Evolutionary conservation across 202 grass and related monocot genomes (phyloP), one percentile per base, ranked within the genome.

Genomic region (Elaeis oleifera): DNA sequence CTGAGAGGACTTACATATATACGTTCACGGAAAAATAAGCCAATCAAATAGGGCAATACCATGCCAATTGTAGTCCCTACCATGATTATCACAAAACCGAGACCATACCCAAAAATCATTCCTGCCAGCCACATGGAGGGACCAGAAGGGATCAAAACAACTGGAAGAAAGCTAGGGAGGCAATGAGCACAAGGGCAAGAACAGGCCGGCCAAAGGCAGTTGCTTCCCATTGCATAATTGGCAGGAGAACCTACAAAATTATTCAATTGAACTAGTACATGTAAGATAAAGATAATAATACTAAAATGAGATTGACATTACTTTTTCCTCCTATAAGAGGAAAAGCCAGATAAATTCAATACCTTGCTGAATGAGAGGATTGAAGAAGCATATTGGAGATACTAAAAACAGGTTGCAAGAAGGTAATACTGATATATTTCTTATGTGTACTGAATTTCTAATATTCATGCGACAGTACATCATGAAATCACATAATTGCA

Each of bases 201-300:
- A 86, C 59, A 0, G 79, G 84, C 5, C 77, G 68, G 1, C 77
- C 88, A 52, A 97, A 97, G 8, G 88, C 81, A 58, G 72, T 89
- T 53, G 94, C 82, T 74, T 97, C 94, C 94, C 94, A 97, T 75
- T 56, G 68, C 71, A 97, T 92, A 16, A 97, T 86, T 49, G 88
- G 94, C 68, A 97, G 25, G 24, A 97, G 67, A 15, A 92, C 80
- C 94, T 97, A 71, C 65, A 79, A 23, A 15, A 29, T n/a, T 18
- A 60, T 61, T 18, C 20, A 57, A 68, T 9, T 11, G 17, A 55
- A 27, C 18, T 31, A 19, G 17, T n/a, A 52, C 5, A 5, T 56
- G 18, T 21, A 19, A 18, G 54, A 55, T 39, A 18, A 17, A 26
- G 9, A 31, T 36, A 44, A 44, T 44, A 44, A 11, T 44, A 44